These are phyloP conservation scores for Nymphaea colorata DNA, from an alignment of 164 flowering plant genomes.

Conservation along the genomic window DNA sequence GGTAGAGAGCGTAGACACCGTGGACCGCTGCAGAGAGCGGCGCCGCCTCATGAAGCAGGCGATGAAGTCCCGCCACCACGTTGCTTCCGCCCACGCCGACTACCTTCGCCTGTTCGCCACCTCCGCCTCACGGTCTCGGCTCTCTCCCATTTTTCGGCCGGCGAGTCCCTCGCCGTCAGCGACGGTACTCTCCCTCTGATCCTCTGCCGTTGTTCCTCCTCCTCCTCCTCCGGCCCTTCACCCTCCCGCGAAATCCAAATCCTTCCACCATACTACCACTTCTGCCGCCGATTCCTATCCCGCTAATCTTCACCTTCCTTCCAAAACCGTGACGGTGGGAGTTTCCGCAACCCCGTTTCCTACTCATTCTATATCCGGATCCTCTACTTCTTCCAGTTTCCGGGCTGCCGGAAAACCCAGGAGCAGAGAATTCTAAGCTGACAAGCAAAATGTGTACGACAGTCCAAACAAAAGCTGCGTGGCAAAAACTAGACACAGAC, in stretches of 20 bases:
- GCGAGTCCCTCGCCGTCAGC: constrained; percentile 68
- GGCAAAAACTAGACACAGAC: constrained; percentile 94
- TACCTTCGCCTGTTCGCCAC: constrained; percentile 77
- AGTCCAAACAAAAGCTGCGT: constrained; percentile 82
- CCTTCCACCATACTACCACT: constrained; percentile 3
- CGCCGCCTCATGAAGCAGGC: constrained; percentile 83
- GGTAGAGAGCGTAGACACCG: constrained; percentile 84
- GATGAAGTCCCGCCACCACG: constrained; percentile 80
- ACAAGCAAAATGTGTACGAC: constrained; percentile 12
- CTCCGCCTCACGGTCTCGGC: constrained; percentile 78
- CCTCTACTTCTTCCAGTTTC: no score
- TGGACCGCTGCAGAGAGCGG: constrained; percentile 87
- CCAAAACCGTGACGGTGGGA: constrained; percentile 28
- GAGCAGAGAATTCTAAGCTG: no score
- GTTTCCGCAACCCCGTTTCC: background rate
- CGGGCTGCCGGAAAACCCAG: no score
- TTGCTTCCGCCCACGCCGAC: constrained; percentile 87
- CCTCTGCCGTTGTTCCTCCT: constrained; percentile 10
- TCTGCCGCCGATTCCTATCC: constrained; percentile 29
- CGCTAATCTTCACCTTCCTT: constrained; percentile 40
- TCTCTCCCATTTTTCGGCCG: constrained; percentile 60
- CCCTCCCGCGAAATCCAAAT: no score
- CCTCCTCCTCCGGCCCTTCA: background rate
- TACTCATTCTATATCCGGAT: background rate
- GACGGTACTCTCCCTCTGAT: constrained; percentile 65